These are phyloP conservation scores for Leccinum solheimii DNA, from an alignment of 1,284 basidiomycete species.

Conservation along the genomic window DNA sequence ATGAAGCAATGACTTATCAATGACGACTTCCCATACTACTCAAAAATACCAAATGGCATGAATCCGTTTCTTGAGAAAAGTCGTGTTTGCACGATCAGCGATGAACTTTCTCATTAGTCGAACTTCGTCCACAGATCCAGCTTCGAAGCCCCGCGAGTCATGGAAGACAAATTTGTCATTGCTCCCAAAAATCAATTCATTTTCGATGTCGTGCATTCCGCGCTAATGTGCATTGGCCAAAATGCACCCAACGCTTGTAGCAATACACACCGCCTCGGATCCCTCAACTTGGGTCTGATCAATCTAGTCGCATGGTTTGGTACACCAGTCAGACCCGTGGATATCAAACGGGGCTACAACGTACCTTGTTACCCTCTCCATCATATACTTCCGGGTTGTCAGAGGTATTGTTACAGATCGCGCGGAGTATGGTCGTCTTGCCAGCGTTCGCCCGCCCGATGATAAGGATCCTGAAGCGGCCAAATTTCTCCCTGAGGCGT, in stretches of 20 bases:
- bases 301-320: not conserved
- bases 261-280: not conserved
- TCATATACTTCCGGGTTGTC: not conserved
- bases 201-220: not conserved
- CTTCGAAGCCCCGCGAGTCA: not conserved
- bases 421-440: not conserved
- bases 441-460: not conserved
- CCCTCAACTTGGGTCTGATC: not conserved
- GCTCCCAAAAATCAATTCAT: not conserved
- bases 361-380: not conserved
- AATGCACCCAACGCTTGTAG: not conserved
- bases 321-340: not conserved
- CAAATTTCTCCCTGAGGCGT: not conserved
- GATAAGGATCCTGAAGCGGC: not conserved
- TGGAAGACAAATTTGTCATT: not conserved
- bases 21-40: not conserved
- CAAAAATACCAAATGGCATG: not conserved
- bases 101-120: not conserved
- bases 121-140: not conserved
- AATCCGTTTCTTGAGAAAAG: not conserved
- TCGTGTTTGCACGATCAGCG: not conserved
- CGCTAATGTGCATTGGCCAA: not conserved
- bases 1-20: not conserved
- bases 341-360: not conserved
- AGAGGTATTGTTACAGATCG: not conserved